Base-by-base conservation (phyloP, 805 yeast genomes). In the Candida stauntonica region DNA sequence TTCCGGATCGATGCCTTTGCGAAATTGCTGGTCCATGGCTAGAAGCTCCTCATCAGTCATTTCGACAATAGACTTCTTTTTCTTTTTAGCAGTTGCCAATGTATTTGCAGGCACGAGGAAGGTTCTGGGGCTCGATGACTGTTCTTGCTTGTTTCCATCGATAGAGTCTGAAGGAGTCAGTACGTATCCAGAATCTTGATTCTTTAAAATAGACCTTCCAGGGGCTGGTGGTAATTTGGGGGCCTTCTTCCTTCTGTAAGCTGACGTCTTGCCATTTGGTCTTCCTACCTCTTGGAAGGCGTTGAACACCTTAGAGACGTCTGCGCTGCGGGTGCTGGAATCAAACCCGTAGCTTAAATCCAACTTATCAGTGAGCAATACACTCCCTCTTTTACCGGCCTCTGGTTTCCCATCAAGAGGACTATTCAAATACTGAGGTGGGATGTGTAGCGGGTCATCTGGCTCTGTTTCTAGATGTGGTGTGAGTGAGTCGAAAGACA, bases 141-240 rank as follows among this genome's bases (percentile, higher is more conserved):
- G 14, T 26, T 7, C 14, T 9, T 11, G 14, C 7, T 9, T 9
- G 6, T 9, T 6, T 6, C 28, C 15, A 17, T 17, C 13, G 26
- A 8, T 6, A 17, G 18, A 24, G 3, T 17, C 5, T 3, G 13
- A 5, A 7, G 29, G 13, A 9, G 35, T 21, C 5, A 17, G 29
- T n/a, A 12, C 23, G 19, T 24, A 33, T 23, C n/a, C 24, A 7
- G 21, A 17, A 17, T 19, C 18, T 15, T 26, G 14, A 12, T 35
- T 26, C 37, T 52, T 54, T 18, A 55, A 33, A n/a, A 53, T 55
- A 15, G 57, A 50, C 31, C 42, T 48, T 24, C 28, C 27, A 18
- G 57, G 56, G 2, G 58, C 40, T 3, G 57, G 54, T 11, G 60
- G 58, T 16, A 55, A 32, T 35, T 52, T 55, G 1, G 57, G 57